phyloP scores from a whole-genome alignment of 2,329 filamentous ascomycete genomes.

The Fusarium guadeloupense region DNA sequence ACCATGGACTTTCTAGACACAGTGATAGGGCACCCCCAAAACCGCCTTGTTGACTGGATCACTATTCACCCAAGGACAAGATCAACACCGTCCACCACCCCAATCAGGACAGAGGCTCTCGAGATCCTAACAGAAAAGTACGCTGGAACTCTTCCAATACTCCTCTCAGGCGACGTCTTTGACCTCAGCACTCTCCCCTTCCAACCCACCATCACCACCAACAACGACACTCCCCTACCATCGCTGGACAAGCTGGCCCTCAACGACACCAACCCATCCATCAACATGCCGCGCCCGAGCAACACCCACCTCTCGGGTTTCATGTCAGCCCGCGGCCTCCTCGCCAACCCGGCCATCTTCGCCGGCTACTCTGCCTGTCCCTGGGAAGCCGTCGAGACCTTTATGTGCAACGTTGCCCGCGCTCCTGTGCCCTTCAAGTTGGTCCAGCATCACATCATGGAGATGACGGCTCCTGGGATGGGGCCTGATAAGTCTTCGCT shows the following conservation, averaged over 20 bases:
- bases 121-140: constrained; percentile 63
- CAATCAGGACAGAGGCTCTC: constrained; percentile 70
- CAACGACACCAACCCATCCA: constrained; percentile 25
- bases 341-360: constrained; percentile 74
- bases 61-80: constrained; percentile 75
- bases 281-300: constrained; percentile 44
- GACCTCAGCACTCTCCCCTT: constrained; percentile 62
- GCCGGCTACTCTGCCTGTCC: constrained; percentile 65
- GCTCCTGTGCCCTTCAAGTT: constrained; percentile 71
- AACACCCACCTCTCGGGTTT: constrained; percentile 67
- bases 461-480: constrained; percentile 71
- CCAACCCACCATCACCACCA: constrained; percentile 42
- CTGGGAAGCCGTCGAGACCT: constrained; percentile 69
- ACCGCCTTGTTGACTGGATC: constrained; percentile 70
- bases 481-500: constrained; percentile 61
- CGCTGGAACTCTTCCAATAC: constrained; percentile 65
- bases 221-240: constrained; percentile 29
- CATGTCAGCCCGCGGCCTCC: constrained; percentile 75
- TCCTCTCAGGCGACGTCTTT: constrained; percentile 77
- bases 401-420: constrained; percentile 66
- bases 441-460: constrained; percentile 70
- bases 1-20: constrained; percentile 71
- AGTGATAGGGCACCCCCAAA: constrained; percentile 63
- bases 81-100: constrained; percentile 66
- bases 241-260: constrained; percentile 45